phyloP scores from a whole-genome alignment of 495 filamentous ascomycete species.

The Chlorociboria aeruginascens region DNA sequence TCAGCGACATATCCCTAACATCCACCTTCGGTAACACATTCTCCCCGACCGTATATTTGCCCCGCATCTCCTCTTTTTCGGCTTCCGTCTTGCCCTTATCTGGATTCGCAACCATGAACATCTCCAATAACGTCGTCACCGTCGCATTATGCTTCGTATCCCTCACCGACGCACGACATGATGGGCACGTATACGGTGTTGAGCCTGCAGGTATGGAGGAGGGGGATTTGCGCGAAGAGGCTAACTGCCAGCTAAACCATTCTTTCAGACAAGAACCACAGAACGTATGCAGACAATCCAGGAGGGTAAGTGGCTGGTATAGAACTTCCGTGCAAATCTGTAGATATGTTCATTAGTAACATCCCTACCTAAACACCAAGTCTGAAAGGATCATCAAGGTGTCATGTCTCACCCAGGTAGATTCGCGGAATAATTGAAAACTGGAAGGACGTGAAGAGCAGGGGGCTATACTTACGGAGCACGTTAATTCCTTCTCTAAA shows the following conservation, averaged over 20 bases:
- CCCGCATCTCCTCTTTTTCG: constrained; percentile 60
- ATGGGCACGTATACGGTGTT: constrained; percentile 71
- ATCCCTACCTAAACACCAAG: not conserved
- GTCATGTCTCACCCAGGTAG: too few relatives aligned
- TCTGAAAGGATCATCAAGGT: not conserved
- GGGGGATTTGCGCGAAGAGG: constrained; percentile 26
- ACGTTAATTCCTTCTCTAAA: constrained; percentile 81
- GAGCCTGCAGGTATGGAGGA: constrained; percentile 26
- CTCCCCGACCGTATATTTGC: constrained; percentile 66
- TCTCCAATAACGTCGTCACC: constrained; percentile 71
- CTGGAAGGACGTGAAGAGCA: too few relatives aligned
- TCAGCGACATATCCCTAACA: constrained; percentile 26
- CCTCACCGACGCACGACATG: constrained; percentile 76
- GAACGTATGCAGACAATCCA: constrained; percentile 96
- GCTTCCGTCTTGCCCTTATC: constrained; percentile 47
- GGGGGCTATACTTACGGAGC: constrained; percentile 54
- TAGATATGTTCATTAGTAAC: constrained; percentile 6
- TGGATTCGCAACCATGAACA: constrained; percentile 66
- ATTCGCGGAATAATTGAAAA: too few relatives aligned
- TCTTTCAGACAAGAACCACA: constrained; percentile 89
- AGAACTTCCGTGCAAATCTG: constrained; percentile 96
- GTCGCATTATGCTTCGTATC: constrained; percentile 75
- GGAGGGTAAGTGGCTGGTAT: constrained; percentile 87
- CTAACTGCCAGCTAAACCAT: constrained; percentile 68
- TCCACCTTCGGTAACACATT: constrained; percentile 51